phyloP scores from a whole-genome alignment of 2,329 filamentous ascomycete genomes.

The Cytospora piceae region DNA sequence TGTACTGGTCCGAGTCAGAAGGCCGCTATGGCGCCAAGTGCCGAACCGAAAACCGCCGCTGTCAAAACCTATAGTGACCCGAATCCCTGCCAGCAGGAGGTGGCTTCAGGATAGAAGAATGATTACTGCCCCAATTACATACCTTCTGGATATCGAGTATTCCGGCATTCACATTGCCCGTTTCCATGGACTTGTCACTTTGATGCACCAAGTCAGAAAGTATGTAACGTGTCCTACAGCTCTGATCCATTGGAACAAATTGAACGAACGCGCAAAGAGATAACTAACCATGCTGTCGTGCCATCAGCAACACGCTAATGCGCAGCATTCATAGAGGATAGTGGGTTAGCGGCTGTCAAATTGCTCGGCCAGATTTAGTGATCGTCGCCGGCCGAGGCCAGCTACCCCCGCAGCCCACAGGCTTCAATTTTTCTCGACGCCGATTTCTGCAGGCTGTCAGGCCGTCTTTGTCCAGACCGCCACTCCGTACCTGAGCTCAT shows the following conservation, averaged over 20 bases:
- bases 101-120: background rate
- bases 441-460: slow-evolving; percentile 12
- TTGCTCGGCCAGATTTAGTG: slow-evolving; percentile 8
- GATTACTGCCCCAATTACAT: background rate
- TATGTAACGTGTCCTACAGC: slow-evolving; percentile 20
- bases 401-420: slow-evolving; percentile 16
- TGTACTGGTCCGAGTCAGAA: background rate
- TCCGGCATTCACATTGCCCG: background rate
- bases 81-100: slow-evolving; percentile 1
- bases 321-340: background rate
- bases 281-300: slow-evolving; percentile 9
- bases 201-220: background rate
- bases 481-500: slow-evolving; percentile 17
- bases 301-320: slow-evolving; percentile 20
- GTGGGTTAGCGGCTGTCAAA: slow-evolving; percentile 15
- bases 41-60: background rate
- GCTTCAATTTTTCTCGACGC: slow-evolving; percentile 12
- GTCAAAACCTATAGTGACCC: slow-evolving; percentile 2
- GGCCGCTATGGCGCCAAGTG: background rate
- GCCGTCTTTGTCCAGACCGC: slow-evolving; percentile 25
- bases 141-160: background rate
- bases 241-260: background rate
- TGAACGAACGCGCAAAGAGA: slow-evolving; percentile 8
- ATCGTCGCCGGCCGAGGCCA: slow-evolving; percentile 10
- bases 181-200: background rate